phyloP scores from a whole-genome alignment of 2,329 filamentous ascomycete species.

The Cladosporium velox region DNA sequence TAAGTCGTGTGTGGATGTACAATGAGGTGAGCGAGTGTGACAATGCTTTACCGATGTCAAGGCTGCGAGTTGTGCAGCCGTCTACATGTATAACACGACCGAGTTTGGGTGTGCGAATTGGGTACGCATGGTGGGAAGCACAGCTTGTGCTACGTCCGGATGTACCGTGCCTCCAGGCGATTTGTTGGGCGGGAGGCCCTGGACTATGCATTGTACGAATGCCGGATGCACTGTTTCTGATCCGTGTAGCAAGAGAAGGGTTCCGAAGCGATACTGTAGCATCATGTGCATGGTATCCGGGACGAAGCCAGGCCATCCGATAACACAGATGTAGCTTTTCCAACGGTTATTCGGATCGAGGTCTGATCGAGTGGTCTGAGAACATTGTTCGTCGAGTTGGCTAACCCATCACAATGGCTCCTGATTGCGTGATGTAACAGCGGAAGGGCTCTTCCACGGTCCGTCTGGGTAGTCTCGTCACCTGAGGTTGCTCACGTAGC shows the following conservation, averaged over 20 bases:
- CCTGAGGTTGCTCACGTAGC: background rate
- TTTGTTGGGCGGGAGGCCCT: background rate
- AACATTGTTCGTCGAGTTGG: background rate
- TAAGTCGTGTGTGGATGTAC: background rate
- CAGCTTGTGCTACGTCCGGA: slow-evolving; percentile 1
- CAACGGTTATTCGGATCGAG: background rate
- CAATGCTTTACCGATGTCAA: background rate
- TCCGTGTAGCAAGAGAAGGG: background rate
- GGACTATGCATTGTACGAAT: background rate
- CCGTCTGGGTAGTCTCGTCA: background rate
- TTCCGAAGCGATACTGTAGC: background rate
- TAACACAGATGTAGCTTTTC: background rate
- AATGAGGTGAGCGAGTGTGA: too few relatives aligned
- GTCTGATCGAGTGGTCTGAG: background rate
- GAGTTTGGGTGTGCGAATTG: background rate
- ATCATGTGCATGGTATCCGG: background rate
- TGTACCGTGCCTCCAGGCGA: background rate
- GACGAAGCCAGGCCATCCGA: background rate
- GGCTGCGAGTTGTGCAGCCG: background rate
- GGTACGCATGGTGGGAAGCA: slow-evolving; percentile 1
- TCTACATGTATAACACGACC: background rate
- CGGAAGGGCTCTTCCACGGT: background rate
- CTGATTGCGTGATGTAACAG: background rate
- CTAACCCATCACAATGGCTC: background rate
- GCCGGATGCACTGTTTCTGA: background rate